Base-by-base conservation (phyloP, 495 filamentous ascomycete species). In the Xylaria bambusicola region DNA sequence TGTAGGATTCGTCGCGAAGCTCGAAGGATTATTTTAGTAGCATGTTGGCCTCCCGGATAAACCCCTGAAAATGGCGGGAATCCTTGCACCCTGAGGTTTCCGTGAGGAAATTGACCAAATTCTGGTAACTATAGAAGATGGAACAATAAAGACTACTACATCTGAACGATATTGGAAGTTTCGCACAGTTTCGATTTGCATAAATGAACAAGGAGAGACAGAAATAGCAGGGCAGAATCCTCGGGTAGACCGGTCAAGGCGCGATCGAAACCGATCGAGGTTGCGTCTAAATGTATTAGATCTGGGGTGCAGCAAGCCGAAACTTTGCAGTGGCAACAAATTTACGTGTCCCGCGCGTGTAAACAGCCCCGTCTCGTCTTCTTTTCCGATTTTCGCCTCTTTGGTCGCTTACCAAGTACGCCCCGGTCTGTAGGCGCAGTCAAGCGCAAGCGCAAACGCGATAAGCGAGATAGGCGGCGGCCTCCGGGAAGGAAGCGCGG, bases 381-480 rank as follows among this genome's bases (percentile, higher is more conserved):
- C 10, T 53, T 24, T 10, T 15, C 8, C 36, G 23, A 18, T 21
- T 26, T 40, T 40, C 2, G n/a, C n/a, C n/a, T n/a, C n/a, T n/a
- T n/a, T n/a, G 35, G 23, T 52, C 33, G 49, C 13, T 7, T 52
- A 52, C 29, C 38, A n/a, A n/a, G n/a, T n/a, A n/a, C n/a, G 23
- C 17, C 33, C 29, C 26, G 4, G 6, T 53, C 9, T 12, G 35
- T 53, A 41, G 52, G 52, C 52, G 36, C 23, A 44, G 24, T 20
- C 38, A 54, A 44, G 52, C 52, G 52, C 52, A 10, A 33, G n/a
- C n/a, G n/a, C n/a, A n/a, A 5, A 33, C 5, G 29, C 29, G 29
- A 33, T 33, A 33, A 33, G 10, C 29, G 29, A n/a, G 50, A 54
- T 54, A 54, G 52, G 38, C 52, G 52, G 52, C 52, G 52, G 52